A percentile compares a stretch with the other conserved stretches of the same genome.
phyloP scores from a whole-genome alignment of 306 rosid species.

The Casuarina cunninghamiana region DNA sequence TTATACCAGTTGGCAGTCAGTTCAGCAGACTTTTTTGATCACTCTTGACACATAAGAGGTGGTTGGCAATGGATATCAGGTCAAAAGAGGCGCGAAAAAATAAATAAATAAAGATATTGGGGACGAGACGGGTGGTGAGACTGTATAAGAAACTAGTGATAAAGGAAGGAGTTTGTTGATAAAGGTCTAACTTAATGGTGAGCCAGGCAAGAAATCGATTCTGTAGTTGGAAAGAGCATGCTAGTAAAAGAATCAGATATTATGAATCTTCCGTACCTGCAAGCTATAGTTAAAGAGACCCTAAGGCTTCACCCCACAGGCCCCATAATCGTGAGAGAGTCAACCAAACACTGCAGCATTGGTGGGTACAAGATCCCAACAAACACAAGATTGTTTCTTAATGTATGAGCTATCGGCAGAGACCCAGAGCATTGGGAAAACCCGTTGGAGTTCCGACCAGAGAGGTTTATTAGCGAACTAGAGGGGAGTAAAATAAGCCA shows the following conservation, averaged over 20 bases:
- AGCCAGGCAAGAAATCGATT: slow-evolving; percentile 64
- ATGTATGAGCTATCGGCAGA: slow-evolving; percentile 78
- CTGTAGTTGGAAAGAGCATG: slow-evolving; percentile 49
- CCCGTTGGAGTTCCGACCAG: slow-evolving; percentile 70
- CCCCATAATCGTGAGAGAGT: slow-evolving; percentile 66
- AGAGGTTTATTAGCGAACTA: slow-evolving; percentile 48
- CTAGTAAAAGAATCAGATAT: slow-evolving; percentile 69
- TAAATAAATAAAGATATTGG: no score
- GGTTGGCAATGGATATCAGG: no score
- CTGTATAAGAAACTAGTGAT: no score
- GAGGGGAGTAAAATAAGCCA: slow-evolving; percentile 40
- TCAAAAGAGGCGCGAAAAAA: no score
- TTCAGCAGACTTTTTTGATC: no score
- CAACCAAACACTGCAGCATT: slow-evolving; percentile 40
- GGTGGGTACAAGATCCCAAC: slow-evolving; percentile 69
- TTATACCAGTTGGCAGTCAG: no score
- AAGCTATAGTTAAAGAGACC: slow-evolving; percentile 79
- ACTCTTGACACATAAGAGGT: no score
- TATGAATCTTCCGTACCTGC: slow-evolving; percentile 54
- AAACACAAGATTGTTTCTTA: slow-evolving; percentile 61
- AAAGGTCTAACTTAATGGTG: no score
- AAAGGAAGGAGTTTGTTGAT: no score
- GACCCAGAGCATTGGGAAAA: slow-evolving; percentile 70
- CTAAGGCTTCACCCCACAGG: slow-evolving; percentile 80
- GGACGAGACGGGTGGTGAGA: no score